phyloP scores from a whole-genome alignment of 805 yeast genomes.

The Maudiozyma bulderi region DNA sequence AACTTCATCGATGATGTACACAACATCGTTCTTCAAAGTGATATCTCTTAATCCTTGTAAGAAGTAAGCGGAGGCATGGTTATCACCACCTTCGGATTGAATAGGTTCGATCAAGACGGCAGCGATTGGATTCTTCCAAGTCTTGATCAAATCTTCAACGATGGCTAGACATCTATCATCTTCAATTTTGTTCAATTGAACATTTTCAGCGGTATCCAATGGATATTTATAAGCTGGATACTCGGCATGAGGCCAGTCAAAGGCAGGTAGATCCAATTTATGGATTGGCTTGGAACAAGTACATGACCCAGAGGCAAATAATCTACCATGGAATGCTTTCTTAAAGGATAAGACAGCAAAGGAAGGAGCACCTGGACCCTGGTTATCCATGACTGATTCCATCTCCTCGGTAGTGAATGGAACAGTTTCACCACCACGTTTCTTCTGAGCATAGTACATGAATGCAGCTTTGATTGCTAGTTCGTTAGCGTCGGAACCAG shows the following conservation, averaged over 20 bases:
- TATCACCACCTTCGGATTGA: slow-evolving; percentile 71
- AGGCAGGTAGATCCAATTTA: slow-evolving; percentile 85
- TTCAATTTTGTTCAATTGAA: slow-evolving; percentile 57
- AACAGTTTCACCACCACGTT: slow-evolving; percentile 54
- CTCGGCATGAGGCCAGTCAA: slow-evolving; percentile 95
- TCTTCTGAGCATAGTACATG: slow-evolving; percentile 49
- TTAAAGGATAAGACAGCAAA: slow-evolving; percentile 78
- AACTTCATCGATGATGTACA: slow-evolving; percentile 62
- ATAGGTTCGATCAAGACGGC: slow-evolving; percentile 85
- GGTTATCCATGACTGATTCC: slow-evolving; percentile 64
- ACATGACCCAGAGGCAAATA: slow-evolving; percentile 83
- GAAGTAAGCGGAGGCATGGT: slow-evolving; percentile 53
- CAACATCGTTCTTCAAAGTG: slow-evolving; percentile 46
- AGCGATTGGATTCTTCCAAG: slow-evolving; percentile 72
- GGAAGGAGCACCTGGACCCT: slow-evolving; percentile 83
- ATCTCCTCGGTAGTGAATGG: slow-evolving; percentile 62
- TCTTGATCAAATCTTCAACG: slow-evolving; percentile 60
- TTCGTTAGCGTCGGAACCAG: slow-evolving; percentile 65
- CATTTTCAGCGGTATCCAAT: slow-evolving; percentile 55
- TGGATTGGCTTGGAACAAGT: slow-evolving; percentile 94
- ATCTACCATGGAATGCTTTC: slow-evolving; percentile 89
- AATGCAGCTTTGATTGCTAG: slow-evolving; percentile 64
- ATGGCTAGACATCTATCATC: slow-evolving; percentile 72
- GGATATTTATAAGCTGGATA: slow-evolving; percentile 84
- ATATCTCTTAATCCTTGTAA: slow-evolving; percentile 55